A percentile compares a stretch with the other conserved stretches of the same genome.
Evolutionary conservation across 2,329 filamentous ascomycete genomes (phyloP).

Genomic region (Xylaria arbuscula): DNA sequence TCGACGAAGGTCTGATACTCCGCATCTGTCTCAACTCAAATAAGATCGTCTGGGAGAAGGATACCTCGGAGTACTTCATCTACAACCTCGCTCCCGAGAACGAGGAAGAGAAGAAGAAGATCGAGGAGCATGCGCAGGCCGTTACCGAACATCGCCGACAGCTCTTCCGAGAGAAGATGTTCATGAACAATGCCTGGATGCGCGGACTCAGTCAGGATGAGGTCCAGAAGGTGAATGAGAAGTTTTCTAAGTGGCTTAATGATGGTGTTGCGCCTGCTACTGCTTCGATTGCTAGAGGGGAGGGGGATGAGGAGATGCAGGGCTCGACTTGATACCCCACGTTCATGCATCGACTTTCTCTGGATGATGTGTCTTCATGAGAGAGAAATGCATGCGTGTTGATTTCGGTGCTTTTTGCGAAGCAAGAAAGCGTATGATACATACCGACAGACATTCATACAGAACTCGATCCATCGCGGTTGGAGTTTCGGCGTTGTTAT

Average conservation of each 20-base stretch:
- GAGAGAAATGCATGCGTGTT: constrained; percentile 15
- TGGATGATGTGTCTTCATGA: too few relatives aligned
- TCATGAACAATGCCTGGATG: constrained; percentile 84
- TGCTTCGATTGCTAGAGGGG: constrained; percentile 48
- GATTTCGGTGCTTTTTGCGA: neutral
- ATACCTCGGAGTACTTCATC: constrained; percentile 76
- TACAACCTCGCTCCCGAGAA: constrained; percentile 76
- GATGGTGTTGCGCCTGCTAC: constrained; percentile 59
- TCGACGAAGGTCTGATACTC: constrained; percentile 75
- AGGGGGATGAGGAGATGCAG: constrained; percentile 33
- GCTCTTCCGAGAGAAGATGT: constrained; percentile 81
- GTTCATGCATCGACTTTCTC: neutral
- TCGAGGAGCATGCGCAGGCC: constrained; percentile 67
- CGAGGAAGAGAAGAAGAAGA: constrained; percentile 72
- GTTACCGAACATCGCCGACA: constrained; percentile 71
- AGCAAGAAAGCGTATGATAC: too few relatives aligned
- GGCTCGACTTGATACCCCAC: constrained; percentile 12
- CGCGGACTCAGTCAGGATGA: constrained; percentile 82
- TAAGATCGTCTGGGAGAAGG: constrained; percentile 80
- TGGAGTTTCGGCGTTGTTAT: too few relatives aligned
- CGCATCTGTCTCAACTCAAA: constrained; percentile 82
- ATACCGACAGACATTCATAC: too few relatives aligned
- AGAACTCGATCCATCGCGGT: too few relatives aligned
- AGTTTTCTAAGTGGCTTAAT: constrained; percentile 65
- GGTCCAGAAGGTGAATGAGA: constrained; percentile 78